Evolutionary conservation across 1,284 basidiomycete genomes (phyloP), one percentile per base, ranked within the genome.

Genomic region (Ceratobasidium sp.): DNA sequence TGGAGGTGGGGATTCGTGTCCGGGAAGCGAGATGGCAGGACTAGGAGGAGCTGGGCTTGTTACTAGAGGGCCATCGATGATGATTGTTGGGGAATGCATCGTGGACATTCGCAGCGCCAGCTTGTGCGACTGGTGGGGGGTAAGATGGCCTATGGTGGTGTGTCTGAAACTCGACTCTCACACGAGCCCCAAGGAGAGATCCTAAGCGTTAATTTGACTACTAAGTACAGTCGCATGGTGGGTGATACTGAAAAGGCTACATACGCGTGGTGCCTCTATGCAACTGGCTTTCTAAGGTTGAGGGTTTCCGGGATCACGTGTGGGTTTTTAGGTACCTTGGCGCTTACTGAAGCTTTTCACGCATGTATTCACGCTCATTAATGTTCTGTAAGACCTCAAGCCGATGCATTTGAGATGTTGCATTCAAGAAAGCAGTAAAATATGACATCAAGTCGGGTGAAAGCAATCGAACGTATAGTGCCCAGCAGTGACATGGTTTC

Each of bases 71-170:
- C 17, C 44, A n/a, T 73, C 70, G 42, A 50, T 59, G 9, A 73
- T 61, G 70, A 57, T 61, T 4, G 44, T 59, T 23, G 70, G 70
- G 38, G 70, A 73, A 61, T 73, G 70, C 40, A 73, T 46, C n/a
- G 70, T 61, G 70, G 70, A 62, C 70, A 73, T 73, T 48, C 56
- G 70, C 57, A 20, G 52, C 70, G 59, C 70, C 70, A 73, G 70
- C 26, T 23, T 62, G 68, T 57, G 64, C 44, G 28, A 40, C 42
- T 52, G 64, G 23, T 40, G 20, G 57, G n/a, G 54, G 66, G 50
- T 28, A 40, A 48, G 26, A 57, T 20, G 59, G 28, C 2, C 15
- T n/a, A 59, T 48, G 42, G 70, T 52, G 40, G 56, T 62, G 42
- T 61, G 28, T 44, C 26, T 44, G 33, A 38, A 40, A 10, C 59